Base-by-base conservation (phyloP, 257 asterid species). In the Nicotiana obtusifolia region DNA sequence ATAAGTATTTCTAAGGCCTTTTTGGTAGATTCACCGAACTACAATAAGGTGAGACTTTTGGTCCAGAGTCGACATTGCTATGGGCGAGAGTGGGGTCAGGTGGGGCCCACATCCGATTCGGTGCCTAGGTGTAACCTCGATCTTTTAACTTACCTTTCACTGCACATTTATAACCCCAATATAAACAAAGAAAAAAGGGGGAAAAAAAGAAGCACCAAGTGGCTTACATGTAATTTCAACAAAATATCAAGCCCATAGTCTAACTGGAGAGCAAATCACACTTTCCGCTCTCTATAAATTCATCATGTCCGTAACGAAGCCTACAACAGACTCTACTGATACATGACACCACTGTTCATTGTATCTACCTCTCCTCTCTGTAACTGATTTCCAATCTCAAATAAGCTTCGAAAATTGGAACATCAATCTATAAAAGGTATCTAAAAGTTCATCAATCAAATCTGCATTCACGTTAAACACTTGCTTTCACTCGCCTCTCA, bases 71-170 rank as follows among this genome's bases (percentile, higher is more conserved):
- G 37, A 73, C 20, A 49, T 73, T 60, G 5, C 5, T 10, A 52
- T 3, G 0, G 61, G 56, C 44, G 26, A 41, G 26, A 41, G 54
- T 41, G 47, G 47, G 47, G 47, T 41, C 47, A 8, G 5, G 76
- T 80, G 89, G 86, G 76, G n/a, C 87, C 87, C 87, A 57, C 75
- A 59, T 77, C 89, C 83, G 60, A 77, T 53, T 84, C 76, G 62
- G 67, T 66, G 82, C 90, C 84, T 4, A 81, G 83, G 82, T 82
- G 86, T 82, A 84, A 84, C 65, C 73, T 47, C 69, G 81, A 81
- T 83, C 87, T 1, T 24, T 77, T 67, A 57, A 28, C 81, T 60
- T n/a, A 15, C 5, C 26, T 47, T 67, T 61, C 30, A 60, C 83
- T 24, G 44, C 31, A 47, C 80, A 44, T 68, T 44, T 24, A n/a